Conservation (phyloP, 352 stramenopile genomes). For the Poterioochromonas sp. region DNA sequence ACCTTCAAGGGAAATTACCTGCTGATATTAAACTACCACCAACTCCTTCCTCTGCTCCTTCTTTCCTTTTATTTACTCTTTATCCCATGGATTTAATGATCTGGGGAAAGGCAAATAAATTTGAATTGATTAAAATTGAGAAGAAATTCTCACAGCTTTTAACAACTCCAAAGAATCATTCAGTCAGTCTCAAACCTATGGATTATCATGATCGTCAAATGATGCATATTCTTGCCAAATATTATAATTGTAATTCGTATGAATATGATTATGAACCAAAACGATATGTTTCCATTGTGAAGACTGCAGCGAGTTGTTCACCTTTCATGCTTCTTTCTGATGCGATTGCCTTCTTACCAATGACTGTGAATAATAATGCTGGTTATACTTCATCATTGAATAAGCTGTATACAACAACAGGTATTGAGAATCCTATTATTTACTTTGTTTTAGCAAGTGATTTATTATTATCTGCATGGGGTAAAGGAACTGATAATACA, state of each 20-base stretch:
- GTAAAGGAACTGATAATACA: too few species aligned
- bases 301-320: not conserved
- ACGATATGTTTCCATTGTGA: slow-evolving; percentile 16
- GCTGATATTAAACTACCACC: not conserved
- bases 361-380: too few species aligned
- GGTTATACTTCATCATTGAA: too few species aligned
- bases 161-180: not conserved
- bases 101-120: not conserved
- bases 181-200: slow-evolving; percentile 19
- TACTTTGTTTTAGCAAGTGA: too few species aligned
- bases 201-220: not conserved
- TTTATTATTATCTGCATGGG: too few species aligned
- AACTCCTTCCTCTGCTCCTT: not conserved
- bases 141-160: not conserved
- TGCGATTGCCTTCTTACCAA: too few species aligned
- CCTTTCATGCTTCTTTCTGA: not conserved
- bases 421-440: too few species aligned
- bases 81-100: not conserved
- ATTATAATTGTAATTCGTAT: slow-evolving; percentile 21
- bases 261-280: slow-evolving; percentile 8
- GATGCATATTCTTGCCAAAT: slow-evolving; percentile 13
- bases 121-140: slow-evolving; percentile 19
- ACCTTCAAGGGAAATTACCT: not conserved
- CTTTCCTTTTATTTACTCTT: too few species aligned
- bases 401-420: too few species aligned